phyloP scores from a whole-genome alignment of 1,139 yeast genomes.

The Yamadazyma jaroonii region DNA sequence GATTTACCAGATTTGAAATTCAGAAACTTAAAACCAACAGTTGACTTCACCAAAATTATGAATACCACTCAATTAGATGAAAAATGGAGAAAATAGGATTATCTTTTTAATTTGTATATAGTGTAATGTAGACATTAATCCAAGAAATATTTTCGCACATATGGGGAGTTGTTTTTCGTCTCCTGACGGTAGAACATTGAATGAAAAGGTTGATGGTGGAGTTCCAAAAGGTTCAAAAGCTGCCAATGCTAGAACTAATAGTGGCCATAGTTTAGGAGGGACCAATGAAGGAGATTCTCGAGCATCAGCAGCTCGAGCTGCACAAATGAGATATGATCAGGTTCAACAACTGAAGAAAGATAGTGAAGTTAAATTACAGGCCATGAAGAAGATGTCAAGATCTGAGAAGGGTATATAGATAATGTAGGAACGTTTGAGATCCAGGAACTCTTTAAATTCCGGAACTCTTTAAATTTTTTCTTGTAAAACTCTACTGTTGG shows the following conservation, averaged over 20 bases:
- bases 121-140: neutral
- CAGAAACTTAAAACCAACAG: conserved; percentile 25
- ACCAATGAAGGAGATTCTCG: conserved; percentile 3
- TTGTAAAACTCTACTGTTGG: no score
- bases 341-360: conserved; percentile 23
- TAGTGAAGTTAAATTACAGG: conserved; percentile 28
- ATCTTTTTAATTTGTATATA: neutral
- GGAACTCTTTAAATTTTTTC: no score
- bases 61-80: neutral
- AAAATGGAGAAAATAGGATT: neutral
- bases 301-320: conserved; percentile 38
- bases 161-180: conserved; percentile 22
- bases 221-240: neutral
- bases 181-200: neutral
- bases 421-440: no score
- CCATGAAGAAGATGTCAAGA: conserved; percentile 28
- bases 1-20: conserved; percentile 14
- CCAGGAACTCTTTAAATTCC: no score
- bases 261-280: conserved; percentile 11
- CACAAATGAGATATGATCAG: conserved; percentile 29
- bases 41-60: conserved; percentile 20
- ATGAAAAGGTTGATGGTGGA: neutral
- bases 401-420: conserved; percentile 27
- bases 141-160: neutral
- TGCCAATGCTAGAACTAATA: neutral